phyloP scores from a whole-genome alignment of 202 grass and related monocot species.

The Elaeis oleifera region DNA sequence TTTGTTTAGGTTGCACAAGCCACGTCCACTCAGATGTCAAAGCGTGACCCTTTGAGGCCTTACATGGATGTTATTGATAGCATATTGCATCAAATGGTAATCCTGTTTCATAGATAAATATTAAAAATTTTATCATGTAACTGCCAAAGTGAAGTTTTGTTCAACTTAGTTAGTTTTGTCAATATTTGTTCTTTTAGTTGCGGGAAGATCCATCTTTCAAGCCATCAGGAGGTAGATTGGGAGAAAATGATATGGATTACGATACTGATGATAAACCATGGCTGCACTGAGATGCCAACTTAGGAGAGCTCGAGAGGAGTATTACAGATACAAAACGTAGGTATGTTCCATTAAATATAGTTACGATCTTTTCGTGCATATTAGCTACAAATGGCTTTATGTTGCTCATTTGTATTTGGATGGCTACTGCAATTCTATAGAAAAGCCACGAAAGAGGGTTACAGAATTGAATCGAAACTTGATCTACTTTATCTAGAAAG shows the following conservation, averaged over 20 bases:
- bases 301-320: constrained; percentile 90
- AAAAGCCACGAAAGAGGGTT: too few relatives aligned
- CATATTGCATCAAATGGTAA: constrained; percentile 91
- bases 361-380: too few relatives aligned
- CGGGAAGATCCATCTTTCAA: constrained; percentile 84
- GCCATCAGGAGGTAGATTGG: constrained; percentile 87
- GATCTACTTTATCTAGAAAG: too few relatives aligned
- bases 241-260: constrained; percentile 99
- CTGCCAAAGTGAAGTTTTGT: too few relatives aligned
- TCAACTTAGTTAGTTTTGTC: too few relatives aligned
- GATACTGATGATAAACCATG: constrained; percentile 99
- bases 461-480: too few relatives aligned
- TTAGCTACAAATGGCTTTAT: neutral
- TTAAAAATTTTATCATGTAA: too few relatives aligned
- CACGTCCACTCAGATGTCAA: constrained; percentile 98
- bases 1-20: constrained; percentile 78
- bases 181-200: constrained; percentile 37
- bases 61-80: constrained; percentile 97
- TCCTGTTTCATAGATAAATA: constrained; percentile 1
- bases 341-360: too few relatives aligned
- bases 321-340: constrained; percentile 96
- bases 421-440: too few relatives aligned
- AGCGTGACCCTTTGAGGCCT: constrained; percentile 82
- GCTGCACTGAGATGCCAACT: constrained; percentile 84
- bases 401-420: neutral